These are phyloP conservation scores for Podila epigama DNA, from an alignment of 192 early-diverging fungal genomes.

Conservation along the genomic window DNA sequence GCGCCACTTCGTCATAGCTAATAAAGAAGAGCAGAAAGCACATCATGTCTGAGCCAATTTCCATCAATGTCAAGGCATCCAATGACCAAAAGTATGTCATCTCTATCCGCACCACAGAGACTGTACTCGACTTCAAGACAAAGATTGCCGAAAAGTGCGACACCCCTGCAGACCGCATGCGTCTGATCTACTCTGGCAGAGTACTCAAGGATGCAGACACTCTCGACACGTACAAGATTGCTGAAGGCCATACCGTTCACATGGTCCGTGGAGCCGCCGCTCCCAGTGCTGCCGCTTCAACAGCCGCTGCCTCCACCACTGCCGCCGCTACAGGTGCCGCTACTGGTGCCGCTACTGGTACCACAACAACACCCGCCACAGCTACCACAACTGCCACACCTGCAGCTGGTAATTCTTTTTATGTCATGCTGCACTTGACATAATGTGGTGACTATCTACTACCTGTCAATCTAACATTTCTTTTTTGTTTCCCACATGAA, in stretches of 20 bases:
- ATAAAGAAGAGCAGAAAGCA: slow-evolving; percentile 6
- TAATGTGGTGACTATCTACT: not conserved
- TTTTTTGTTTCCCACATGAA: not conserved
- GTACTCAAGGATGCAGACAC: slow-evolving; percentile 93
- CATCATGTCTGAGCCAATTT: slow-evolving; percentile 65
- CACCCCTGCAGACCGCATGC: slow-evolving; percentile 73
- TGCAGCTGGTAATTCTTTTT: slow-evolving; percentile 3
- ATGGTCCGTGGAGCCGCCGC: slow-evolving; percentile 79
- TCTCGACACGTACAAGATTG: slow-evolving; percentile 81
- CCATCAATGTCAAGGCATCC: slow-evolving; percentile 76
- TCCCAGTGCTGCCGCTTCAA: slow-evolving; percentile 39
- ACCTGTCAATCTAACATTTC: not conserved
- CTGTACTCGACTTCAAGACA: slow-evolving; percentile 79
- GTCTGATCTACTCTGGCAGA: slow-evolving; percentile 92
- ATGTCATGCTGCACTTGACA: not conserved
- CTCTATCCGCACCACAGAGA: slow-evolving; percentile 62
- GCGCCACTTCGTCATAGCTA: not conserved
- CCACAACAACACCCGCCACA: slow-evolving; percentile 44
- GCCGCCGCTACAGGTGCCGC: slow-evolving; percentile 49
- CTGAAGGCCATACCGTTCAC: slow-evolving; percentile 89
- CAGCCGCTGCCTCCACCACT: slow-evolving; percentile 32
- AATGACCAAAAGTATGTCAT: slow-evolving; percentile 78
- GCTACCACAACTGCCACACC: slow-evolving; percentile 34
- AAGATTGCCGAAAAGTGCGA: slow-evolving; percentile 71
- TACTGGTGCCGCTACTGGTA: slow-evolving; percentile 35